These are phyloP conservation scores for Globisporangium splendens DNA, from an alignment of 352 stramenopile genomes.

Conservation along the genomic window DNA sequence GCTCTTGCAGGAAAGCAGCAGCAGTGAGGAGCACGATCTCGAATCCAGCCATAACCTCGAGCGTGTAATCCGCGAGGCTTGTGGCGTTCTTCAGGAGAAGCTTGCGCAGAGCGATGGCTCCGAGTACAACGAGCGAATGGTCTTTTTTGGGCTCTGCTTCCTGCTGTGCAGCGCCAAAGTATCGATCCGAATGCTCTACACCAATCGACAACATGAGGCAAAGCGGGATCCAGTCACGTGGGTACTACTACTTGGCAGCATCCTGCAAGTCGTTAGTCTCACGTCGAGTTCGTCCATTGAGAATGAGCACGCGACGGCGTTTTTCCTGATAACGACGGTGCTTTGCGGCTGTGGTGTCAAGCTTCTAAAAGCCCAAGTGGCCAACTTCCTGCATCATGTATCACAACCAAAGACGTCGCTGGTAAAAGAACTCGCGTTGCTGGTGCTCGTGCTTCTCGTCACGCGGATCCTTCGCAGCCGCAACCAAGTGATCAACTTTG, in stretches of 20 bases:
- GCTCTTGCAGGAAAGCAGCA: constrained; percentile 5
- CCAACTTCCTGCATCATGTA: too few relatives aligned
- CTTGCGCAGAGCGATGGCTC: constrained; percentile 68
- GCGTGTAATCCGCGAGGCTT: constrained; percentile 27
- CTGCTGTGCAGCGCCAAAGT: constrained; percentile 28
- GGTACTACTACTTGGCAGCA: constrained; percentile 14
- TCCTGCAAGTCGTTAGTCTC: constrained; percentile 58
- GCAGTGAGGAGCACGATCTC: not conserved
- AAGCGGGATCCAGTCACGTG: not conserved
- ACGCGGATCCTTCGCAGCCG: constrained; percentile 66
- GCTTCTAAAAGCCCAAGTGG: constrained; percentile 8
- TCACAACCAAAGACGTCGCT: too few relatives aligned
- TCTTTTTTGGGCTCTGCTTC: constrained; percentile 34
- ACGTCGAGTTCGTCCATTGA: constrained; percentile 86
- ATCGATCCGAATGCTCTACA: constrained; percentile 13
- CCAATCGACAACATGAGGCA: not conserved
- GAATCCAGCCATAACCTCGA: not conserved
- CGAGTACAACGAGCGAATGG: constrained; percentile 53
- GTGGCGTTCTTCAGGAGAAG: constrained; percentile 41
- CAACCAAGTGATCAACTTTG: constrained; percentile 90
- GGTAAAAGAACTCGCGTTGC: not conserved
- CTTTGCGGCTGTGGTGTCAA: constrained; percentile 21
- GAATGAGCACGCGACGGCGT: constrained; percentile 84
- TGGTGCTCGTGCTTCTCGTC: constrained; percentile 32
- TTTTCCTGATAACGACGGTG: constrained; percentile 66